These are phyloP conservation scores for Claviceps sp. DNA, from an alignment of 2,329 filamentous ascomycete genomes.

Conservation along the genomic window DNA sequence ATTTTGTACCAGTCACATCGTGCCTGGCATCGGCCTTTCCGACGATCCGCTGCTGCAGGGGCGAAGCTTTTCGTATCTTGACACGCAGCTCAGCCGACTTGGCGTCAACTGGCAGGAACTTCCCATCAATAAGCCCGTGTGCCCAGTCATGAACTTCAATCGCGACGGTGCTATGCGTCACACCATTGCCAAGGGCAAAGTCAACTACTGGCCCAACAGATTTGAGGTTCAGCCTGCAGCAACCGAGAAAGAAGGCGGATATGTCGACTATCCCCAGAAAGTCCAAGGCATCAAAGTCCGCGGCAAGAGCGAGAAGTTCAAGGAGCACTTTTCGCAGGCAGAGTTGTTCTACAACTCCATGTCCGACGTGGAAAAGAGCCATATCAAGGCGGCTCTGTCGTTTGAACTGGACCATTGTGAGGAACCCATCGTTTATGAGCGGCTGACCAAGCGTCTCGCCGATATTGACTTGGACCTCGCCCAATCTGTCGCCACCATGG, in stretches of 20 bases:
- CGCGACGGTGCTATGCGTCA: conserved; percentile 34
- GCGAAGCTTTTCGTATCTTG: conserved; percentile 54
- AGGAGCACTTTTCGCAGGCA: conserved; percentile 63
- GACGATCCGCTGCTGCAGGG: conserved; percentile 64
- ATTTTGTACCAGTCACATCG: conserved; percentile 69
- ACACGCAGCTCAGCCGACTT: conserved; percentile 41
- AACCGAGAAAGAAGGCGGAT: conserved; percentile 47
- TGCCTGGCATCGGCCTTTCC: conserved; percentile 65
- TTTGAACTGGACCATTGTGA: conserved; percentile 76
- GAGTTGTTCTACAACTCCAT: conserved; percentile 77
- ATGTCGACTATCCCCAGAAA: conserved; percentile 50
- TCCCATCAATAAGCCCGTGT: conserved; percentile 63
- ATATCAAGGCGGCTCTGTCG: conserved; percentile 56
- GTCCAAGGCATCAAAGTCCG: conserved; percentile 58
- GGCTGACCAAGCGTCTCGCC: conserved; percentile 51
- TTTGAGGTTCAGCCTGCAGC: conserved; percentile 54
- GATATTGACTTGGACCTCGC: conserved; percentile 63
- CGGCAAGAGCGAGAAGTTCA: conserved; percentile 58
- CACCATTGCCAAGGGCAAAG: conserved; percentile 6
- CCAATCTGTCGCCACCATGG: conserved; percentile 53
- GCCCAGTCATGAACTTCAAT: conserved; percentile 63
- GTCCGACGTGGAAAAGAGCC: conserved; percentile 53
- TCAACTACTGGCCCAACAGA: conserved; percentile 7
- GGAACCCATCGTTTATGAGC: conserved; percentile 61
- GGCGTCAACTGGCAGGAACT: conserved; percentile 66